These are phyloP conservation scores for Kockovaella imperatae DNA, from an alignment of 768 basidiomycete genomes.

Conservation along the genomic window DNA sequence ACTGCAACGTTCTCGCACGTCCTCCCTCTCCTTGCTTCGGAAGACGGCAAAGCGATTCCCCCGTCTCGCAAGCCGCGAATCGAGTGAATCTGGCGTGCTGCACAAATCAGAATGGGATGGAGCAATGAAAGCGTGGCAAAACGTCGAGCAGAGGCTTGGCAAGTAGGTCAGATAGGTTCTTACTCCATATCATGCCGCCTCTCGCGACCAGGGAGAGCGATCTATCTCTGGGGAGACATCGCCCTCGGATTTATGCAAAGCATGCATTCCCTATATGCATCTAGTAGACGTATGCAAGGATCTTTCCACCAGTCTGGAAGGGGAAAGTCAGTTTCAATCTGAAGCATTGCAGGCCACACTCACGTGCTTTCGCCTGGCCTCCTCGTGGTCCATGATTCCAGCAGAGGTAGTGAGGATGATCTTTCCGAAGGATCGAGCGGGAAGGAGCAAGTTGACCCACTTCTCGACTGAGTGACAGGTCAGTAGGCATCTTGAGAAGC, in stretches of 20 bases:
- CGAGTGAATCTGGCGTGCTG: conserved; percentile 4
- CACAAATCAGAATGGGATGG: conserved; percentile 32
- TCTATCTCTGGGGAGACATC: not conserved
- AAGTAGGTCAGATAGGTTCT: not conserved
- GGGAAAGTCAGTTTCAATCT: not conserved
- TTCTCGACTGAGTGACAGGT: conserved; percentile 38
- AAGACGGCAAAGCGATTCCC: conserved; percentile 15
- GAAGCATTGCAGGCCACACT: not conserved
- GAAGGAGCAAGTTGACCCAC: conserved; percentile 95
- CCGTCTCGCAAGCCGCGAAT: not conserved
- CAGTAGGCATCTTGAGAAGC: not conserved
- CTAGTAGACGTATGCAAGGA: conserved; percentile 88
- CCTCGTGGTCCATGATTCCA: conserved; percentile 95
- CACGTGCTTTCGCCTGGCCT: conserved; percentile 95
- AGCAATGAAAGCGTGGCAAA: conserved; percentile 26
- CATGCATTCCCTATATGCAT: conserved; percentile 8
- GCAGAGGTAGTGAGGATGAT: conserved; percentile 97
- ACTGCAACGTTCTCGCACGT: conserved; percentile 10
- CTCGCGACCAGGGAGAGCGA: not conserved
- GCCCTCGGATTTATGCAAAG: not conserved
- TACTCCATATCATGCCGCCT: not conserved
- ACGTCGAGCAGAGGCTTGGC: conserved; percentile 18
- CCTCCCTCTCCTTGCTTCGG: conserved; percentile 17
- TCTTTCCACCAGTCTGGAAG: conserved; percentile 71
- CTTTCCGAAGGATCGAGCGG: conserved; percentile 90